Base-by-base conservation (phyloP, 2,329 filamentous ascomycete species). In the Apiospora arundinis region DNA sequence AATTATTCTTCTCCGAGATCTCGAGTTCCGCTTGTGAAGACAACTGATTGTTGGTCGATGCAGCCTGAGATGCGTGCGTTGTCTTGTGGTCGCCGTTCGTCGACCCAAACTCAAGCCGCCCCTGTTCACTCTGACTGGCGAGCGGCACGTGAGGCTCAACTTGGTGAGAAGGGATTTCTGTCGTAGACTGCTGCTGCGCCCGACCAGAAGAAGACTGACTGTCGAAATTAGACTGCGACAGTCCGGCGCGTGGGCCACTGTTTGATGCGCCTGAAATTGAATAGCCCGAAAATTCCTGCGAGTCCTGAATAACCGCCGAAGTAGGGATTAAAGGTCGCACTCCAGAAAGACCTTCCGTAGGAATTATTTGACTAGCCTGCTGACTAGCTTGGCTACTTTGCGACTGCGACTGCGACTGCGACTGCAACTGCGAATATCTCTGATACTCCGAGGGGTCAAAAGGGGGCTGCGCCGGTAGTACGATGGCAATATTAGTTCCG, bases 131-230 rank as follows among this genome's bases (percentile, higher is more conserved):
- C 49, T 63, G 46, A 67, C 69, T 45, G 56, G 8, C 16, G 4
- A 18, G 32, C n/a, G 32, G 16, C 56, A 63, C 56, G 7, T 68
- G 68, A 28, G 69, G 66, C 23, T 79, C 78, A 32, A 74, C 74
- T 68, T 81, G 79, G 46, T 73, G 79, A 8, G 78, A 80, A 48
- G 78, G 77, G 12, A 80, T 80, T 37, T 74, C 73, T 9, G 75
- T 68, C 16, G 70, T 67, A 23, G 74, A 74, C 25, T 72, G 67
- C 25, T 65, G 45, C 42, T 52, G 32, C 4, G 25, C 56, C 70
- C 65, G 70, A 28, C 66, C 70, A 68, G 44, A 46, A 40, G 23
- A 45, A 37, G n/a, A 46, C 56, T 75, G 74, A 44, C 71, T 75
- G 68, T 69, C 73, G n/a, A 23, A 56, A 32, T 56, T 37, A 5